Evolutionary conservation across 1,139 yeast species (phyloP).

Genomic region (Pichia sp.): DNA sequence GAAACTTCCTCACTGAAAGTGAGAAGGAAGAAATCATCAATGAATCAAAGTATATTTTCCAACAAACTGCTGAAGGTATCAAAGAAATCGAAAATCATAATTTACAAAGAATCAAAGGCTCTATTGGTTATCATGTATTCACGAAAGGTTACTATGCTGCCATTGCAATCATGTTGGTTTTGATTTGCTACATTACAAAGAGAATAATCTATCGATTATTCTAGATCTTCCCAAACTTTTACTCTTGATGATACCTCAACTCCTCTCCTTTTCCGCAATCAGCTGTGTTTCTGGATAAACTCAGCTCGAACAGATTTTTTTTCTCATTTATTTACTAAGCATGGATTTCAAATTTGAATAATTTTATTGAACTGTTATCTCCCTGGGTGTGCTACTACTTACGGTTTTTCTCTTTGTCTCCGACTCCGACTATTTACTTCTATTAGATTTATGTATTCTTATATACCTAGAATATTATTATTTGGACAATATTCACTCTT

Average conservation of each 20-base stretch:
- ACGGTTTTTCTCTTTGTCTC: conserved; percentile 1
- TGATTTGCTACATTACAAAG: conserved; percentile 20
- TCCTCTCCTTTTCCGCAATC: too few relatives aligned
- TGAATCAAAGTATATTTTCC: conserved; percentile 60
- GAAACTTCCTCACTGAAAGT: conserved; percentile 57
- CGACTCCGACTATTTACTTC: too few relatives aligned
- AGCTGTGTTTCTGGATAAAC: too few relatives aligned
- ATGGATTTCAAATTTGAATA: too few relatives aligned
- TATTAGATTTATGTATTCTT: too few relatives aligned
- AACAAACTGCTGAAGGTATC: conserved; percentile 53
- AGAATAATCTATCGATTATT: conserved; percentile 6
- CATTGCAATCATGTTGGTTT: conserved; percentile 23
- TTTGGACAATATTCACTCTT: not conserved
- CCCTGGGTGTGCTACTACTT: too few relatives aligned
- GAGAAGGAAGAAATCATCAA: conserved; percentile 65
- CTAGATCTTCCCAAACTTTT: too few relatives aligned
- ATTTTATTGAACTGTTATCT: too few relatives aligned
- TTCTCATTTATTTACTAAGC: too few relatives aligned
- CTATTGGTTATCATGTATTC: conserved; percentile 48
- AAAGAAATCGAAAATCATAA: conserved; percentile 62
- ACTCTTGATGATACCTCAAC: too few relatives aligned
- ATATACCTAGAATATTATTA: not conserved
- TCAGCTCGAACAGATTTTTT: too few relatives aligned
- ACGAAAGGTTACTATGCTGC: conserved; percentile 42
- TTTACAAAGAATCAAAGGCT: conserved; percentile 46